These are phyloP conservation scores for Phytophthora idaei DNA, from an alignment of 352 stramenopile genomes.

Conservation along the genomic window DNA sequence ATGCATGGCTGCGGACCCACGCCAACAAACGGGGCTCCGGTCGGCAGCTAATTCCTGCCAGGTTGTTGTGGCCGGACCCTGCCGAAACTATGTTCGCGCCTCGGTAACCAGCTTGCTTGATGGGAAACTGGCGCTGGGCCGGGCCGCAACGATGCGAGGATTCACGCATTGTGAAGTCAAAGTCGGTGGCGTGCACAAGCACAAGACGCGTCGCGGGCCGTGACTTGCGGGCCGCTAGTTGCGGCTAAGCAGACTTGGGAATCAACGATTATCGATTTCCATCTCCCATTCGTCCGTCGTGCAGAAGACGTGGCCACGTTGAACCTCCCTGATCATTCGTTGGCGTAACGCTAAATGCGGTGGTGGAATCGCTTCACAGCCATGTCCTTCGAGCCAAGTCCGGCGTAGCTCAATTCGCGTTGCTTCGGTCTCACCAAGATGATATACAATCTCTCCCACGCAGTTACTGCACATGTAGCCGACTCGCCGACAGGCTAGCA, in stretches of 20 bases:
- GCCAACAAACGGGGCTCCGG: conserved; percentile 2
- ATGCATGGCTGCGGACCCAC: conserved; percentile 3
- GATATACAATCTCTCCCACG: conserved; percentile 3
- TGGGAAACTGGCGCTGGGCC: conserved; percentile 15
- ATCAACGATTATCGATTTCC: neutral
- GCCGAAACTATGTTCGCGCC: conserved; percentile 8
- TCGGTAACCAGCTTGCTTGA: conserved; percentile 9
- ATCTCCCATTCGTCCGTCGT: neutral
- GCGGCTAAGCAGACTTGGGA: neutral
- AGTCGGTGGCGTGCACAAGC: conserved; percentile 2
- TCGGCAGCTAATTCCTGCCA: conserved; percentile 2
- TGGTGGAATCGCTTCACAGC: neutral
- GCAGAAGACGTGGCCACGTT: conserved; percentile 1
- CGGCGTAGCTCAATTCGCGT: neutral
- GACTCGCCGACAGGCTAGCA: neutral
- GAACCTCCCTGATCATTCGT: neutral
- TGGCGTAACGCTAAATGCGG: neutral
- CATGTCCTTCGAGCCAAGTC: neutral
- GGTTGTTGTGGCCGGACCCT: neutral
- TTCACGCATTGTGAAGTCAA: conserved; percentile 7
- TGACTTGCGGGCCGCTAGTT: too few relatives aligned
- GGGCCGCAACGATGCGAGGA: conserved; percentile 1
- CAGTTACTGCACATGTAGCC: neutral
- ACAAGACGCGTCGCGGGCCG: neutral
- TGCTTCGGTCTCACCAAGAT: conserved; percentile 4